Base-by-base conservation (phyloP, 1,284 basidiomycete species). In the Fistulinella cinereoalba region DNA sequence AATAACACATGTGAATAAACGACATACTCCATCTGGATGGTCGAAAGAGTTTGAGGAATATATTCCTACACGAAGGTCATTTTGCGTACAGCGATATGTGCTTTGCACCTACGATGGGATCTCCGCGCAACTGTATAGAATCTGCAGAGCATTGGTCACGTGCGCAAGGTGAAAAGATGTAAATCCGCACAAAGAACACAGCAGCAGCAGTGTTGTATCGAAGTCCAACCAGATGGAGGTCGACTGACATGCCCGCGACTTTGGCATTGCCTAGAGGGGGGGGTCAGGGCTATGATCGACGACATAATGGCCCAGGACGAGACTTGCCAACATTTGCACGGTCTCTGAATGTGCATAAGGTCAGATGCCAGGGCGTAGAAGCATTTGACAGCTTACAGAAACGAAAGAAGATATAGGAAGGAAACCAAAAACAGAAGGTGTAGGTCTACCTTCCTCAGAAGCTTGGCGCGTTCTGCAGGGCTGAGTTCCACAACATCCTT, bases 361-460 rank as follows among this genome's bases (percentile, higher is more conserved):
- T n/a, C 6, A 16, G 23, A 41, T 4, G 15, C 7, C 16, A n/a
- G n/a, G n/a, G 31, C 16, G 13, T 5, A n/a, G 2, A 4, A 4
- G 1, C 32, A 32, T 12, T 28, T 23, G 2, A 32, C 16, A 25
- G 63, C 76, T 61, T 53, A 80, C 77, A 79, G 55, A 56, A 79
- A 80, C 2, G 72, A 78, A 46, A 79, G 71, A 33, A 85, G 70
- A 58, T 84, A 84, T n/a, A 85, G 66, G 22, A 83, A 56, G 7
- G 75, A 73, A 33, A 80, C 69, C 27, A 77, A 68, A 4, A 78
- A 78, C 24, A 80, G 53, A 9, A 80, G 54, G 52, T 78, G 72
- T 45, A 65, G 51, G 48, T 81, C 79, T 37, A 80, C 60, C 56
- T 78, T 80, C 40, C 74, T 65, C 45, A 79, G 56, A 8, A 77